A percentile compares a stretch with the other conserved stretches of the same genome.
These are phyloP conservation scores for Arthrobotrys conoides DNA, from an alignment of 2,329 filamentous ascomycete species.

Conservation along the genomic window DNA sequence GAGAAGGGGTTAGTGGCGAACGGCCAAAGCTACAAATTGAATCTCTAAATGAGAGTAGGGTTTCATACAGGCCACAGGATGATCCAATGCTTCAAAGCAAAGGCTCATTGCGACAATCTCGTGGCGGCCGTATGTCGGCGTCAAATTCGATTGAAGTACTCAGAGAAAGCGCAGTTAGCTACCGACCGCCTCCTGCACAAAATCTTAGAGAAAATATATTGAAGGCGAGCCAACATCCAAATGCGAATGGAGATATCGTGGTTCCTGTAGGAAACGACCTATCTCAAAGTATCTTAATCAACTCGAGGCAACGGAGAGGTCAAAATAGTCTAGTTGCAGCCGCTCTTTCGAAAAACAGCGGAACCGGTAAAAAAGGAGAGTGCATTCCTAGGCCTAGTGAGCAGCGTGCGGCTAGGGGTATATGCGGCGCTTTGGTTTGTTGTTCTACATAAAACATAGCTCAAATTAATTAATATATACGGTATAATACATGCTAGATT, in stretches of 20 bases:
- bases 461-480: conserved; percentile 3
- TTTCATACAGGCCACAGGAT: conserved; percentile 28
- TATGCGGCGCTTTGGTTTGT: conserved; percentile 37
- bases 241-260: conserved; percentile 41
- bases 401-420: background rate
- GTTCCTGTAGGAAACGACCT: conserved; percentile 37
- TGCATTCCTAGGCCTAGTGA: conserved; percentile 27
- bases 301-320: conserved; percentile 1
- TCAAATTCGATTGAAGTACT: conserved; percentile 27
- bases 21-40: conserved; percentile 26
- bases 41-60: conserved; percentile 22
- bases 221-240: conserved; percentile 39
- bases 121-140: background rate
- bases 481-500: conserved; percentile 16
- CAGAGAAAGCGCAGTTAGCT: conserved; percentile 36
- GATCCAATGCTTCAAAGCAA: conserved; percentile 22
- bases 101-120: conserved; percentile 30
- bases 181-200: conserved; percentile 34
- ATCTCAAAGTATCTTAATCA: conserved; percentile 40
- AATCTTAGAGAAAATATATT: conserved; percentile 47
- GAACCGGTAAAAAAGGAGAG: conserved; percentile 43
- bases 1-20: conserved; percentile 5
- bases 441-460: conserved; percentile 4
- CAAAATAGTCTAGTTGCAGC: background rate
- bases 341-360: conserved; percentile 24